Percentiles rank a stretch among this genome's conserved stretches.
These are phyloP conservation scores for Globisporangium carolinianum DNA, from an alignment of 352 stramenopile species.

Conservation along the genomic window DNA sequence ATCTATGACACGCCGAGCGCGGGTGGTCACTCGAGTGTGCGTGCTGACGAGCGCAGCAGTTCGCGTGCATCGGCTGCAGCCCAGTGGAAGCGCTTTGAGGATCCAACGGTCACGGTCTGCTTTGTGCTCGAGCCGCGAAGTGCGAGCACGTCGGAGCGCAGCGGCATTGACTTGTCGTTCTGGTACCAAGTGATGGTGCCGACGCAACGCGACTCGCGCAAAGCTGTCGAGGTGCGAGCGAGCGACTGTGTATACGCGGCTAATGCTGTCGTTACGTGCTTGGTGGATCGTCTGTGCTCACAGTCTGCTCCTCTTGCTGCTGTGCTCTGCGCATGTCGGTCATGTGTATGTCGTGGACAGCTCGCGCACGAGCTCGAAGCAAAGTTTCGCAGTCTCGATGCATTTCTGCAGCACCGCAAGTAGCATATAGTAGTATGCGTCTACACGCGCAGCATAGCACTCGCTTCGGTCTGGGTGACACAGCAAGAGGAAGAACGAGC, in stretches of 20 bases:
- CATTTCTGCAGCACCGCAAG: slow-evolving; percentile 4
- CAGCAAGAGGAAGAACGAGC: too few relatives aligned
- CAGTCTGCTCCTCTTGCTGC: background rate
- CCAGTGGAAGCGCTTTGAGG: slow-evolving; percentile 26
- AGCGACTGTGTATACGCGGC: background rate
- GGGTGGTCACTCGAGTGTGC: background rate
- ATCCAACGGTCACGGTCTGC: slow-evolving; percentile 23
- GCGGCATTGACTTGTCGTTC: slow-evolving; percentile 14
- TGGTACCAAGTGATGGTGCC: slow-evolving; percentile 27
- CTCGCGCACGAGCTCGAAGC: slow-evolving; percentile 7
- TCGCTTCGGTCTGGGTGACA: too few relatives aligned
- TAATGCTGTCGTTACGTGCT: background rate
- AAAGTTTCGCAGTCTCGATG: slow-evolving; percentile 12
- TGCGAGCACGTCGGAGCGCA: background rate
- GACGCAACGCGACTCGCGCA: background rate
- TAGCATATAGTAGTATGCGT: too few relatives aligned
- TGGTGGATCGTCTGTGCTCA: background rate
- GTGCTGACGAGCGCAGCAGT: background rate
- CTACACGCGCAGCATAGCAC: too few relatives aligned
- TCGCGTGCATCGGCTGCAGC: background rate
- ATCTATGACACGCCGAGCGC: background rate
- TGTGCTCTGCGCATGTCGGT: background rate
- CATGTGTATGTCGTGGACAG: background rate
- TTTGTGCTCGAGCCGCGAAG: slow-evolving; percentile 22
- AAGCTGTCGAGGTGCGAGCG: slow-evolving; percentile 9